Percentiles rank a stretch among this genome's conserved stretches.
phyloP scores from a whole-genome alignment of 73 alveolate species.

The Paramecium octaurelia region DNA sequence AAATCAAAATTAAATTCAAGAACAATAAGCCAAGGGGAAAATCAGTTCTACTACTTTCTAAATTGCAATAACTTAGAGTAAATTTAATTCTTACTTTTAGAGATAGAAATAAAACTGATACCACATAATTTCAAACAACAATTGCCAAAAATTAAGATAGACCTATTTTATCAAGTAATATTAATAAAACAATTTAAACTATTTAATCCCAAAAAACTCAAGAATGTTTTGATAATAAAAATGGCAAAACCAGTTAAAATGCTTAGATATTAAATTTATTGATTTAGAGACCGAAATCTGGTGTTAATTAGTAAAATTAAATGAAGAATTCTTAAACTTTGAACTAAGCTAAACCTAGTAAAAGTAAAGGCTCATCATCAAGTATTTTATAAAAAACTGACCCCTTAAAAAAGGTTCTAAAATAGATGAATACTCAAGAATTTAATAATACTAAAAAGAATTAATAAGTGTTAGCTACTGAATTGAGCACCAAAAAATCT shows the following conservation, averaged over 20 bases:
- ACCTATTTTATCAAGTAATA: background rate
- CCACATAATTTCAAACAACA: background rate
- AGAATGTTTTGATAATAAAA: background rate
- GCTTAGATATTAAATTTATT: background rate
- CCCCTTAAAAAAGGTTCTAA: background rate
- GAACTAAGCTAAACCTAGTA: background rate
- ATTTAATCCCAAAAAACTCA: background rate
- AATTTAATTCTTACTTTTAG: background rate
- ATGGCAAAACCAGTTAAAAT: background rate
- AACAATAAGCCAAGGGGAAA: background rate
- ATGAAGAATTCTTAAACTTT: background rate
- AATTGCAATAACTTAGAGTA: conserved; percentile 18
- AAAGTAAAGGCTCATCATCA: background rate
- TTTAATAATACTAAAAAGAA: background rate
- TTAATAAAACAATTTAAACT: background rate
- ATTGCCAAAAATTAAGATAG: background rate
- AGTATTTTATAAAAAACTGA: background rate
- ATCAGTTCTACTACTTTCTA: background rate
- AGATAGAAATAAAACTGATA: background rate
- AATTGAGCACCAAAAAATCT: background rate
- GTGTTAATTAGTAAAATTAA: background rate
- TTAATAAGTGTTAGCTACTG: background rate
- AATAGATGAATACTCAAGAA: background rate
- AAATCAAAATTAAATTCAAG: background rate
- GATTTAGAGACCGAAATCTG: background rate